Conservation (phyloP, 345 rosid genomes). For the Toxicodendron radicans region DNA sequence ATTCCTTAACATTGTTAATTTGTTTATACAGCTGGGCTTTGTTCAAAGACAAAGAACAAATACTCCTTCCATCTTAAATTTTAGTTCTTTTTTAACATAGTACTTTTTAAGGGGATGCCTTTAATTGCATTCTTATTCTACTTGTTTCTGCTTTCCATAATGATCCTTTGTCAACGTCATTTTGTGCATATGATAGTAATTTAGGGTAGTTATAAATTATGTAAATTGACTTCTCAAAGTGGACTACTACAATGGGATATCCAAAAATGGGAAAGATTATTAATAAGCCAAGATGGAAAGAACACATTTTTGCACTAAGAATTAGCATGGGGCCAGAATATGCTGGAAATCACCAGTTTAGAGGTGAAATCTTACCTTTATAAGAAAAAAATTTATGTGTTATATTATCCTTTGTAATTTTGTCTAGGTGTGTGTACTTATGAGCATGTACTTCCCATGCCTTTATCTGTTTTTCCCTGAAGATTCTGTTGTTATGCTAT, state of each 20-base stretch:
- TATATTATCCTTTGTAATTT: neutral
- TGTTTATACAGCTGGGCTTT: neutral
- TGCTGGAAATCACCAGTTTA: neutral
- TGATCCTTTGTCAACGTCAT: constrained; percentile 7
- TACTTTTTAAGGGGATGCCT: neutral
- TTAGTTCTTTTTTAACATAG: neutral
- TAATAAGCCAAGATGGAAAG: neutral
- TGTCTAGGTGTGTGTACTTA: neutral
- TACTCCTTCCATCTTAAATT: neutral
- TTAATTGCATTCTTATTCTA: neutral
- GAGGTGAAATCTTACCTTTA: neutral
- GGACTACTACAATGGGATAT: neutral
- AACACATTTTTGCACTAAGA: too few relatives aligned
- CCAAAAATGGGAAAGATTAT: neutral
- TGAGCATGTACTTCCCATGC: neutral
- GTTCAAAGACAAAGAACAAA: neutral
- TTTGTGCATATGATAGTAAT: neutral
- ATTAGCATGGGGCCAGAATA: neutral
- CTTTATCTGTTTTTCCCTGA: neutral
- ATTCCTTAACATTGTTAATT: neutral
- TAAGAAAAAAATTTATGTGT: neutral
- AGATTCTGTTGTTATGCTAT: neutral
- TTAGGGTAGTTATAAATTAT: neutral
- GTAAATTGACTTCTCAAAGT: neutral
- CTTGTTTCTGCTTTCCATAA: neutral